Evolutionary conservation across 208 protist genomes (phyloP).

Genomic region (Tetramitus jugosus): DNA sequence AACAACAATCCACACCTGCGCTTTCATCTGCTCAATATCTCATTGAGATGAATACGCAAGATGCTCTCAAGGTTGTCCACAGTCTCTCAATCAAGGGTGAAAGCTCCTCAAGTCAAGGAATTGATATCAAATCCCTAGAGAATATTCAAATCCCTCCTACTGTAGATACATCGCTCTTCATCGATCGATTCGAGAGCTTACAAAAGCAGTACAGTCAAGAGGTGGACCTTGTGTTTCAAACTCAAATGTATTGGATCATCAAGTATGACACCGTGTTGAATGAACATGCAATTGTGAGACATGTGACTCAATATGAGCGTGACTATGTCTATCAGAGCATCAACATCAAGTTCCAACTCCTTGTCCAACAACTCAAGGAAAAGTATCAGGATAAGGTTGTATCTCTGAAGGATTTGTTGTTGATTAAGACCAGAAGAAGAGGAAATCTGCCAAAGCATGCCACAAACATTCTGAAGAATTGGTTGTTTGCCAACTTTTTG

Average conservation of each 20-base stretch:
- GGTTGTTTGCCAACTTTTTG: slow-evolving; percentile 23
- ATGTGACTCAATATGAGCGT: background rate
- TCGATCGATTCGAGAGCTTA: slow-evolving; percentile 18
- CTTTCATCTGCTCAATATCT: too few relatives aligned
- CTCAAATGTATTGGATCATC: background rate
- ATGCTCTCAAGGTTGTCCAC: too few relatives aligned
- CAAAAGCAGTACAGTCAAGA: slow-evolving; percentile 18
- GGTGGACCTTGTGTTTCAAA: background rate
- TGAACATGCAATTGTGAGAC: background rate
- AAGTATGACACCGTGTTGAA: background rate
- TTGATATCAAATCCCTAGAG: too few relatives aligned
- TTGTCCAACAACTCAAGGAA: slow-evolving; percentile 1
- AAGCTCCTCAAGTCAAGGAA: too few relatives aligned
- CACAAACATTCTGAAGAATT: slow-evolving; percentile 24
- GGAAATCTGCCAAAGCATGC: slow-evolving; percentile 20
- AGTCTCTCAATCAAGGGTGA: too few relatives aligned
- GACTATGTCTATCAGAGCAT: background rate
- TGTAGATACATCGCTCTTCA: too few relatives aligned
- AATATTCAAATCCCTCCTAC: too few relatives aligned
- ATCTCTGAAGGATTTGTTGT: background rate
- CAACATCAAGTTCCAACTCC: background rate
- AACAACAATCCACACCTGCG: too few relatives aligned
- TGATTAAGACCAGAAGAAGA: background rate
- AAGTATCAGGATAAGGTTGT: slow-evolving; percentile 17
- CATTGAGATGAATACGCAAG: too few relatives aligned